Conservation (phyloP, 257 asterid species). For the Rubia yunnanensis region DNA sequence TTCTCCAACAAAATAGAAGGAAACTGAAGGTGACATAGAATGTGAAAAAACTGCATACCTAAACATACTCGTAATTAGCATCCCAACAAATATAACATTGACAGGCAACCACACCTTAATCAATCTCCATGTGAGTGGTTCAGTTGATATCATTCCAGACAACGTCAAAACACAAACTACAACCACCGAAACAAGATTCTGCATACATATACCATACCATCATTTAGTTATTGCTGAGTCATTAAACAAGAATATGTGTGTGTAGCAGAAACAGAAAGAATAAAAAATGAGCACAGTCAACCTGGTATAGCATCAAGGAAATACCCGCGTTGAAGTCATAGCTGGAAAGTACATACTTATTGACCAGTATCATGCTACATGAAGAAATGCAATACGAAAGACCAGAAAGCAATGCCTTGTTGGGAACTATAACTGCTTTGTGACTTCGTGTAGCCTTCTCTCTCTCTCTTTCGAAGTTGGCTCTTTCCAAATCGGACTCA, state of each 20-base stretch:
- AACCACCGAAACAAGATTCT: constrained; percentile 78
- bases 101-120: constrained; percentile 92
- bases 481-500: constrained; percentile 59
- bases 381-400: constrained; percentile 80
- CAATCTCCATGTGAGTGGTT: constrained; percentile 89
- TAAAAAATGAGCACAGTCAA: constrained; percentile 13
- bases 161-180: constrained; percentile 49
- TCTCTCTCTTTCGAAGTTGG: constrained; percentile 40
- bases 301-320: constrained; percentile 96
- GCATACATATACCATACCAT: constrained; percentile 25
- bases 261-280: not conserved
- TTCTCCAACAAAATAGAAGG: not conserved
- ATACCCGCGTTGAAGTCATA: constrained; percentile 84
- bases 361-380: constrained; percentile 83
- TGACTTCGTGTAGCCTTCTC: constrained; percentile 38
- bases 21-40: not conserved
- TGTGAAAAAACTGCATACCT: constrained; percentile 41
- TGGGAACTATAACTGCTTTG: constrained; percentile 29
- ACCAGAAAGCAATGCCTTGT: constrained; percentile 76
- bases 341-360: constrained; percentile 87
- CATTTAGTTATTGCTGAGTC: not conserved
- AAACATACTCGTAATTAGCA: constrained; percentile 95
- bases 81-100: constrained; percentile 83
- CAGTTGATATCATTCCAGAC: constrained; percentile 63
- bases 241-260: not conserved